These are phyloP conservation scores for Cytidiella melzeri DNA, from an alignment of 768 basidiomycete species.

Conservation along the genomic window DNA sequence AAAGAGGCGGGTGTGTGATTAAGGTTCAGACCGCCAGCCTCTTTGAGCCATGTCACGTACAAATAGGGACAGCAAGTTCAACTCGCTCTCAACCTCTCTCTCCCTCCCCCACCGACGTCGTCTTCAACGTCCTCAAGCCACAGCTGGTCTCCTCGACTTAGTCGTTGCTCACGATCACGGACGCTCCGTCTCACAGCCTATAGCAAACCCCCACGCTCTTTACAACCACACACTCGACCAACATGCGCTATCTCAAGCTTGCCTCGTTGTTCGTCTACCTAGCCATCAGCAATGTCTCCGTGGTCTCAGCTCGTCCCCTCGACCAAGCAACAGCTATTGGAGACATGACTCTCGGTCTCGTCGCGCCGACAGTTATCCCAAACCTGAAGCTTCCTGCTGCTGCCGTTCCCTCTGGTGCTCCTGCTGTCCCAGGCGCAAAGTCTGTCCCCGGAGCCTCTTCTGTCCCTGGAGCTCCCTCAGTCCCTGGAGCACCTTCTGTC, in stretches of 20 bases:
- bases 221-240: slow-evolving; percentile 1
- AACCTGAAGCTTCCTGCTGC: slow-evolving; percentile 4
- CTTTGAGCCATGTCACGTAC: slow-evolving; percentile 1
- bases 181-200: slow-evolving; percentile 8
- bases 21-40: slow-evolving; percentile 2
- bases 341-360: slow-evolving; percentile 9
- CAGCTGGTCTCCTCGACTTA: slow-evolving; percentile 6
- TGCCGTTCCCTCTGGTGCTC: not conserved
- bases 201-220: slow-evolving; percentile 11
- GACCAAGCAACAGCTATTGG: not conserved
- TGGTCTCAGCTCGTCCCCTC: slow-evolving; percentile 14
- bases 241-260: slow-evolving; percentile 10
- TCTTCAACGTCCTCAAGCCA: slow-evolving; percentile 5
- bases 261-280: slow-evolving; percentile 10
- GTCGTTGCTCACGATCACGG: slow-evolving; percentile 7
- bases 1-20: no score
- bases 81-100: slow-evolving; percentile 2
- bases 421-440: not conserved
- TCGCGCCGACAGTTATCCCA: slow-evolving; percentile 13
- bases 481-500: not conserved
- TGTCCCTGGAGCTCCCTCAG: not conserved
- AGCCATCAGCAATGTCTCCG: slow-evolving; percentile 1
- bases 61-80: slow-evolving; percentile 2
- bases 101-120: slow-evolving; percentile 1
- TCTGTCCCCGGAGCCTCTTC: not conserved